Conservation (phyloP, 139 green algal species). For the Micractinium sp. region DNA sequence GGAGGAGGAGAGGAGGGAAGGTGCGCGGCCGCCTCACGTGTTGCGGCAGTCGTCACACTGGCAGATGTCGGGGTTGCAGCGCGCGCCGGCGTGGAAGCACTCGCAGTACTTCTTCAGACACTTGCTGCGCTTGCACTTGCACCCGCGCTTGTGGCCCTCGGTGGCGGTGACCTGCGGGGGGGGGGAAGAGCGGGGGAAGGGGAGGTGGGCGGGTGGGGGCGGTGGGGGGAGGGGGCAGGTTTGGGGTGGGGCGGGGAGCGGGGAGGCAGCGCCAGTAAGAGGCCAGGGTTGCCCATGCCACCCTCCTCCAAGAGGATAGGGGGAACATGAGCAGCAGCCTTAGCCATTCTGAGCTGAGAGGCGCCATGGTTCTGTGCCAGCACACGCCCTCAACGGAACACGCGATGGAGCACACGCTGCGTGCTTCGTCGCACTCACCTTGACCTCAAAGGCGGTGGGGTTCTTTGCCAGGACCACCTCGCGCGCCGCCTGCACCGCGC, state of each 20-base stretch:
- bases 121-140: conserved; percentile 71
- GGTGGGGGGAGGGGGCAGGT: no score
- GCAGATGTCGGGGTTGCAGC: conserved; percentile 84
- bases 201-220: not conserved
- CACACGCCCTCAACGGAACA: no score
- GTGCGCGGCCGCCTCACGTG: no score
- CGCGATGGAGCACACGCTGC: no score
- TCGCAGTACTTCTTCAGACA: conserved; percentile 82
- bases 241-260: not conserved
- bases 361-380: no score
- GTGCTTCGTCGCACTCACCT: conserved; percentile 47
- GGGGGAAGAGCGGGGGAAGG: not conserved
- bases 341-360: no score
- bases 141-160: conserved; percentile 79
- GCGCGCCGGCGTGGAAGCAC: conserved; percentile 68
- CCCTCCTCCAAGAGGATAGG: no score
- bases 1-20: no score
- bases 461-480: conserved; percentile 59
- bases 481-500: conserved; percentile 28
- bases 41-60: conserved; percentile 87
- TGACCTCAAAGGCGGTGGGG: conserved; percentile 74
- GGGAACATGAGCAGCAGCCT: no score
- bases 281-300: no score
- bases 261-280: not conserved
- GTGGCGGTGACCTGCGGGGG: conserved; percentile 23